Evolutionary conservation across 352 stramenopile species (phyloP).

Genomic region (Aphanomyces astaci): DNA sequence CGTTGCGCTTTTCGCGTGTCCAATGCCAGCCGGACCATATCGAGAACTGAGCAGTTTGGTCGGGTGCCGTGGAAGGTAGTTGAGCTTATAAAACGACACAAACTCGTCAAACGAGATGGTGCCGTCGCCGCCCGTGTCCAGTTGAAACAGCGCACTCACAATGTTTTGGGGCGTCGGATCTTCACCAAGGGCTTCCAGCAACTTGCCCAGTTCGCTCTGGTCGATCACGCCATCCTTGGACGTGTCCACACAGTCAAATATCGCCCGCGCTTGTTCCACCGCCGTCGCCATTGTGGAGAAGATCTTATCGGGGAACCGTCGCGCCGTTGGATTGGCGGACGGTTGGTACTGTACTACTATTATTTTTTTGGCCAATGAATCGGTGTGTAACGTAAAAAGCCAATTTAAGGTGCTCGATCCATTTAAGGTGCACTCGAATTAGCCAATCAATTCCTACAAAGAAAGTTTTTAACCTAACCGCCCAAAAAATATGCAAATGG

Average conservation of each 20-base stretch:
- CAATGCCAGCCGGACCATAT: not conserved
- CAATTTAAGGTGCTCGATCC: too few species aligned
- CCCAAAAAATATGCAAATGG: too few species aligned
- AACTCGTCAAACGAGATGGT: slow-evolving; percentile 27
- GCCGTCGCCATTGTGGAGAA: not conserved
- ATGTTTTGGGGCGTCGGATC: slow-evolving; percentile 19
- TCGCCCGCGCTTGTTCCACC: slow-evolving; percentile 13
- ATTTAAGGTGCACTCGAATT: too few species aligned
- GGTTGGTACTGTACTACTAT: too few species aligned
- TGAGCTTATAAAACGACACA: slow-evolving; percentile 17
- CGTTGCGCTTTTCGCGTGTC: slow-evolving; percentile 7
- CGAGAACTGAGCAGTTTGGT: slow-evolving; percentile 1
- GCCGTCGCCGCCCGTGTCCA: slow-evolving; percentile 26
- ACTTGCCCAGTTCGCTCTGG: slow-evolving; percentile 7
- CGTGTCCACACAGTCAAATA: slow-evolving; percentile 17
- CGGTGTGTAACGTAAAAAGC: too few species aligned
- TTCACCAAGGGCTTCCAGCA: slow-evolving; percentile 14
- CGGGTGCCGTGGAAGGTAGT: slow-evolving; percentile 17
- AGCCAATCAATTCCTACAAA: too few species aligned
- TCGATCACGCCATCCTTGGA: slow-evolving; percentile 21
- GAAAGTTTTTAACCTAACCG: too few species aligned
- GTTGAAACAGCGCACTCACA: slow-evolving; percentile 13
- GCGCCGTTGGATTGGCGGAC: not conserved
- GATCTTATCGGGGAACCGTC: not conserved
- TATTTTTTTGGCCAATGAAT: not conserved